Evolutionary conservation across 345 rosid species (phyloP).

Genomic region (Rhodamnia rubescens): DNA sequence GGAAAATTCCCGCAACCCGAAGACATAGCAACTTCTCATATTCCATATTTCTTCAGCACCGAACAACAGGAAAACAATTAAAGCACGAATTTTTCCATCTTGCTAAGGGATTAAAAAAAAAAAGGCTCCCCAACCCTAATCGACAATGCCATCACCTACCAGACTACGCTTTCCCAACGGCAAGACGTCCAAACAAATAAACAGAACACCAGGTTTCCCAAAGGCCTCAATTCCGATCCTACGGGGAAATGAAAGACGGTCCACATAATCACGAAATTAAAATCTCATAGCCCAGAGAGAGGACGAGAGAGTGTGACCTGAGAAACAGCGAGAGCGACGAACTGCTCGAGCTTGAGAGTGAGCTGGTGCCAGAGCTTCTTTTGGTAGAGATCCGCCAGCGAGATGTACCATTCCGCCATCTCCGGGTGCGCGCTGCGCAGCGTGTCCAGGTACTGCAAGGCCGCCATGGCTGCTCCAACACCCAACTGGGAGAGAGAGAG

Average conservation of each 20-base stretch:
- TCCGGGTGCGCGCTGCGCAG: slow-evolving; percentile 65
- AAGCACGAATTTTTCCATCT: background rate
- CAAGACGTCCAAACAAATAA: background rate
- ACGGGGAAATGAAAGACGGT: background rate
- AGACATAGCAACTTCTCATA: background rate
- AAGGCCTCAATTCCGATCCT: background rate
- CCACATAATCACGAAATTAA: background rate
- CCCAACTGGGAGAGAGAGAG: background rate
- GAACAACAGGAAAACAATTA: background rate
- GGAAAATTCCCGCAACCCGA: background rate
- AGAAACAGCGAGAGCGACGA: slow-evolving; percentile 70
- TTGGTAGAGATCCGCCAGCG: slow-evolving; percentile 91
- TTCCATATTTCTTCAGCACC: background rate
- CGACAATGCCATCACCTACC: background rate
- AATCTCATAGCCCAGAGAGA: background rate
- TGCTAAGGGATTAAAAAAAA: background rate
- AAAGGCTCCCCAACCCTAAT: background rate
- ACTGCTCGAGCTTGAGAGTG: slow-evolving; percentile 93
- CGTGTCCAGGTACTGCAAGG: slow-evolving; percentile 70
- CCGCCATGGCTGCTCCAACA: slow-evolving; percentile 47
- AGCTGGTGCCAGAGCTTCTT: slow-evolving; percentile 99
- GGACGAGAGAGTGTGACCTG: slow-evolving; percentile 33
- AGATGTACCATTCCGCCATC: slow-evolving; percentile 79
- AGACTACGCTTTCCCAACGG: background rate
- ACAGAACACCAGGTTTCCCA: background rate